These are phyloP conservation scores for Penicillium fimorum DNA, from an alignment of 495 filamentous ascomycete genomes.

Conservation along the genomic window DNA sequence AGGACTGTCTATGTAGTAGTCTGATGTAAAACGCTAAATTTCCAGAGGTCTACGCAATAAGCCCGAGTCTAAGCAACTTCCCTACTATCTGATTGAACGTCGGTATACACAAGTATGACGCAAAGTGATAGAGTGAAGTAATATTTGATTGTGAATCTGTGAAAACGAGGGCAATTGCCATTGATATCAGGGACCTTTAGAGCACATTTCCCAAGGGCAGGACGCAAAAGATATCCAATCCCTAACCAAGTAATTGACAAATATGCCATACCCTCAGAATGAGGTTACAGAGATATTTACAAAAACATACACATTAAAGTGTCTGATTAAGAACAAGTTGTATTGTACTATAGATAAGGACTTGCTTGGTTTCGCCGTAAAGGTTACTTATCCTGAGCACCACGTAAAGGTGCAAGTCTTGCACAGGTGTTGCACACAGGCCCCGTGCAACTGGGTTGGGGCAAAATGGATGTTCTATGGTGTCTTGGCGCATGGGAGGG, in stretches of 20 bases:
- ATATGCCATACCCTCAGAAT: neutral
- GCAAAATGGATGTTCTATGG: neutral
- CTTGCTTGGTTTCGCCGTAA: neutral
- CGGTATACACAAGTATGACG: neutral
- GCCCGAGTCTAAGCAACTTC: no score
- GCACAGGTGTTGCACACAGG: neutral
- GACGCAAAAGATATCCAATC: neutral
- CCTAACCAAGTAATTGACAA: neutral
- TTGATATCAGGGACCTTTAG: neutral
- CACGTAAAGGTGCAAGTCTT: slow-evolving; percentile 6
- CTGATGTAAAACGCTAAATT: no score
- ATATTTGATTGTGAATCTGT: neutral
- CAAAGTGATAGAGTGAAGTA: neutral
- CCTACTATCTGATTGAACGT: no score
- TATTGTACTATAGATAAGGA: neutral
- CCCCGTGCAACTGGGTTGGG: neutral
- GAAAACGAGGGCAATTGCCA: neutral
- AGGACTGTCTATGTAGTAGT: no score
- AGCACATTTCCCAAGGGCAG: neutral
- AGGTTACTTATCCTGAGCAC: neutral
- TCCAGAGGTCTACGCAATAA: no score
- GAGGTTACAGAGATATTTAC: neutral
- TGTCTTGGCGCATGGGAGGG: no score
- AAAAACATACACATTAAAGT: neutral
- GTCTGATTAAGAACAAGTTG: neutral